Evolutionary conservation across 1,284 basidiomycete genomes (phyloP), one percentile per base, ranked within the genome.

Genomic region (Porogramme epimiltina): DNA sequence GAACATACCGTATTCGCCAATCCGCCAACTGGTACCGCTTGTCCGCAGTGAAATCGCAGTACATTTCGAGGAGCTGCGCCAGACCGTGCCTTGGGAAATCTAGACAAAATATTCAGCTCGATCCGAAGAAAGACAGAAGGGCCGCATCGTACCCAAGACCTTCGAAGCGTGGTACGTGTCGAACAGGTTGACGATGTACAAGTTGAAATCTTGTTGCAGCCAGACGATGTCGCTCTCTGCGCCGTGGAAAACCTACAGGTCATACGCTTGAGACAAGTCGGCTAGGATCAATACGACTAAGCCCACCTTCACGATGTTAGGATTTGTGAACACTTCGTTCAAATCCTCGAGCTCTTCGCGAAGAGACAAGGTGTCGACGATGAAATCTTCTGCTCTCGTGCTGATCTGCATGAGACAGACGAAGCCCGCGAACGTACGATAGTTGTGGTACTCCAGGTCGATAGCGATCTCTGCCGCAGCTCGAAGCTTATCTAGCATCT

Each of bases 11-110:
- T 62, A 98, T 93, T 23, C 96, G 85, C 96, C 96, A 99, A 70
- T 99, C 96, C 10, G 96, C 96, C 16, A 95, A 76, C 67, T 98
- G 96, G 67, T 95, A 98, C 19, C 92, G 83, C 72, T 99, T 99
- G 74, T 99, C 96, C 0, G 96, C 84, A n/a, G 82, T 81, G 64
- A 95, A 95, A 63, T 91, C 84, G 65, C 91, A 95, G 65, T 94
- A 98, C 73, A 89, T 87, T 62, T 88, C 82, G n/a, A 99, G 80
- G 10, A 99, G 78, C 41, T 86, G 82, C 0, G 91, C 91, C 9
- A 99, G 83, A 1, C 89, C 88, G 62, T 94, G 90, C 42, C 87
- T 80, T 0, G 90, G 87, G 63, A 95, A 91, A 19, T 88, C 92
- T 88, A 52, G 24, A 37, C n/a, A 37, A 15, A n/a, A 10, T 18